phyloP scores from a whole-genome alignment of 129 eudicot species.

The Escallonia herrerae region DNA sequence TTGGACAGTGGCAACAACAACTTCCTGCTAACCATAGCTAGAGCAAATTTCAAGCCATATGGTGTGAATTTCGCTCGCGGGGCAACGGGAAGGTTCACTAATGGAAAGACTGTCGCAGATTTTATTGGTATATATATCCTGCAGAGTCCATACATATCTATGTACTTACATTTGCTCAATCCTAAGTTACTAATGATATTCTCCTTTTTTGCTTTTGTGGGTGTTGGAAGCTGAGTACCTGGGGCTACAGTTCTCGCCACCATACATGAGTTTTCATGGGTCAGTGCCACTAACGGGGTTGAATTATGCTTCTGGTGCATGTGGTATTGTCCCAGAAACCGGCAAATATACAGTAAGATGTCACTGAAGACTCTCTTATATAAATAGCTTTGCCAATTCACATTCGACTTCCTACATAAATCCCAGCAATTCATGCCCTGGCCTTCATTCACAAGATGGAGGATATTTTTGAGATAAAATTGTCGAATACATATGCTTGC shows the following conservation, averaged over 20 bases:
- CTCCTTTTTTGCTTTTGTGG: neutral
- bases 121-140: constrained; percentile 33
- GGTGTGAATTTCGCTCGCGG: constrained; percentile 41
- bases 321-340: constrained; percentile 49
- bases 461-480: no score
- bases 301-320: constrained; percentile 50
- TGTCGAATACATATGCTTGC: no score
- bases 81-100: constrained; percentile 58
- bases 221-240: constrained; percentile 39
- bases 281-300: constrained; percentile 16
- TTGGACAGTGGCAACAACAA: constrained; percentile 61
- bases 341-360: constrained; percentile 31
- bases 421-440: no score
- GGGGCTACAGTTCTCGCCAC: constrained; percentile 43
- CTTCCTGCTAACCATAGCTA: constrained; percentile 37
- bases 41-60: constrained; percentile 48
- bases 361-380: no score
- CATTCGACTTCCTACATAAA: no score
- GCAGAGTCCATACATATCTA: no score
- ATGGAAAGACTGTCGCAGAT: constrained; percentile 49
- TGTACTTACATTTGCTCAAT: neutral
- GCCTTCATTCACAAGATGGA: no score
- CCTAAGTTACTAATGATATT: neutral
- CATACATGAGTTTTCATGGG: constrained; percentile 15
- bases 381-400: no score